Base-by-base conservation (phyloP, 805 yeast species). In the Kazachstania africana region DNA sequence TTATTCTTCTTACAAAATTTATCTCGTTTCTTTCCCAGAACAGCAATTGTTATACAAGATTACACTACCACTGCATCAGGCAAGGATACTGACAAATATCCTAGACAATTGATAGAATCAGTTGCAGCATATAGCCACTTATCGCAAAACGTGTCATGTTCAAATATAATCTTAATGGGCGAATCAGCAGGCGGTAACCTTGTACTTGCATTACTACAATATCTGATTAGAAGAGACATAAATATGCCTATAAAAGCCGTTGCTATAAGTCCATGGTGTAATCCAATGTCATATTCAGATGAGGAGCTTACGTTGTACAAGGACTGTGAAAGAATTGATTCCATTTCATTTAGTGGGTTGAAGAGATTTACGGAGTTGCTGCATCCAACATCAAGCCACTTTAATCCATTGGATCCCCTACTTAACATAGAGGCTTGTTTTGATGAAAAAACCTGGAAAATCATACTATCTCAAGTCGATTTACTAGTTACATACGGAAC, bases 141-240 rank as follows among this genome's bases (percentile, higher is more conserved):
- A 3, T 27, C 18, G 3, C 12, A 33, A 2, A 34, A 32, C 4
- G 10, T 29, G 9, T 33, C 32, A 5, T 38, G 42, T 28, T 21
- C 38, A 12, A 36, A 38, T n/a, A 36, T 45, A 4, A 24, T 24
- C 8, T 12, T 47, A 13, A 23, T 48, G 26, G 55, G 55, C n/a
- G 55, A 49, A 18, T 49, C 55, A 4, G 46, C 50, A 4, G 55
- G 55, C 13, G 55, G 50, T 8, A 39, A 45, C 21, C 21, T 48
- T 9, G 34, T 41, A 8, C 21, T 48, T 8, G 32, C 42, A 27
- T 27, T 46, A 14, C 26, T 49, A 14, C 32, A 35, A 16, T 36
- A 36, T 26, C 27, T 44, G 15, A 28, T 29, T 5, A 24, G 21
- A 25, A 30, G 28, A 16, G 21, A 27, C 4, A 16, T 29, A 22